Conservation (phyloP, 164 flowering plant genomes). For the Chloranthus sessilifolius region DNA sequence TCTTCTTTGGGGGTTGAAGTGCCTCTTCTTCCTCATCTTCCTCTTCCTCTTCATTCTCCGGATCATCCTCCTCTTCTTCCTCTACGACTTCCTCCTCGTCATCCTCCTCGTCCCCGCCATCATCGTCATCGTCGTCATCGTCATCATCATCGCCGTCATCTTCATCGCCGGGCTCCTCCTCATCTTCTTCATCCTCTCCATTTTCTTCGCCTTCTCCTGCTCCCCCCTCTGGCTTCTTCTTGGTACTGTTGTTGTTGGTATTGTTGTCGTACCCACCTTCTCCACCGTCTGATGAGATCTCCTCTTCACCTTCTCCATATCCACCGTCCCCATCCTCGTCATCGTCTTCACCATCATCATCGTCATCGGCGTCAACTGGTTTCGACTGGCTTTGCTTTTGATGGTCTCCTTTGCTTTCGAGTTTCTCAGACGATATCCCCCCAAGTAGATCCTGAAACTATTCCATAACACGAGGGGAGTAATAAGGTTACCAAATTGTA, state of each 20-base stretch:
- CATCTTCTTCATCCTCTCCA: constrained; percentile 13
- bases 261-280: constrained; percentile 25
- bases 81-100: constrained; percentile 30
- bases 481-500: not conserved
- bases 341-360: constrained; percentile 20
- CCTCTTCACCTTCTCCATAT: constrained; percentile 33
- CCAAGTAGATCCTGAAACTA: constrained; percentile 24
- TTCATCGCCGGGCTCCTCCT: constrained; percentile 18
- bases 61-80: constrained; percentile 23
- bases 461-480: not conserved
- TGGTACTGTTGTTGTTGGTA: constrained; percentile 18
- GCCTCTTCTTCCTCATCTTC: constrained; percentile 54
- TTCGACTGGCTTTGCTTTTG: constrained; percentile 10
- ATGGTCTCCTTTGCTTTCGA: constrained; percentile 13
- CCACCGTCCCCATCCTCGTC: constrained; percentile 28
- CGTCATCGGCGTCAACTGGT: constrained; percentile 28
- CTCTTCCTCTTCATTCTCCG: constrained; percentile 25
- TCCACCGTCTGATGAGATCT: constrained; percentile 26
- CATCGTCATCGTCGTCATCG: constrained; percentile 7
- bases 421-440: too few relatives aligned
- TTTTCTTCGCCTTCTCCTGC: constrained; percentile 23
- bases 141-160: constrained; percentile 17
- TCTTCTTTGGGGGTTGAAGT: constrained; percentile 58
- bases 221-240: constrained; percentile 22
- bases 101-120: constrained; percentile 13